Conservation (phyloP, 1,139 yeast genomes). For the Magnusiomyces clavatus region DNA sequence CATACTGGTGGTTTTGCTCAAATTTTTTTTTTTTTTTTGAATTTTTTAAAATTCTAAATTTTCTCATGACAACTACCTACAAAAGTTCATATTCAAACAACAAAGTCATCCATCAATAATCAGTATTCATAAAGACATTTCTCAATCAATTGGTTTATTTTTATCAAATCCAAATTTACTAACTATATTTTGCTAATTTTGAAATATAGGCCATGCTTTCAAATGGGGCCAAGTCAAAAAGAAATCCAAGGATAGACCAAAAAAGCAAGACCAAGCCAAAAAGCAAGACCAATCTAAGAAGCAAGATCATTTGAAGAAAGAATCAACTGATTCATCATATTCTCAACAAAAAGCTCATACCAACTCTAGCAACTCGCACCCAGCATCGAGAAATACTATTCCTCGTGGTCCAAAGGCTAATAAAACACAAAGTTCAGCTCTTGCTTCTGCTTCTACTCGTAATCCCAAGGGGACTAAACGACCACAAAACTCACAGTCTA, state of each 20-base stretch:
- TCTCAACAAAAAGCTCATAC: constrained; percentile 9
- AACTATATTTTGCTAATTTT: constrained; percentile 5
- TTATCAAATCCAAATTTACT: background rate
- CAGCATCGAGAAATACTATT: constrained; percentile 10
- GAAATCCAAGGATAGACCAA: constrained; percentile 41
- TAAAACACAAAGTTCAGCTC: constrained; percentile 1
- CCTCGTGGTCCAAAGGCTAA: constrained; percentile 15
- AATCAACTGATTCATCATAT: constrained; percentile 11
- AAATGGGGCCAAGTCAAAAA: constrained; percentile 60
- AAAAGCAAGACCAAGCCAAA: constrained; percentile 25
- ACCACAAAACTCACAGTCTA: background rate
- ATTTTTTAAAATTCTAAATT: background rate
- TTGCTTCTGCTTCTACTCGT: constrained; percentile 11
- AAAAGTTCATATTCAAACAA: background rate
- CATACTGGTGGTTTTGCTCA: constrained; percentile 3
- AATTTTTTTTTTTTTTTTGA: background rate
- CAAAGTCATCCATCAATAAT: background rate
- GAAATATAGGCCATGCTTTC: constrained; percentile 34
- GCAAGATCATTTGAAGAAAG: too few species aligned
- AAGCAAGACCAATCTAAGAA: too few species aligned
- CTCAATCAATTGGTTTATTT: background rate
- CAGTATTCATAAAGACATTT: background rate
- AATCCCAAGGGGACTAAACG: constrained; percentile 5
- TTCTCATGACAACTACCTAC: background rate
- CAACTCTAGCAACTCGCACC: constrained; percentile 5